Percentiles rank a stretch among this genome's conserved stretches.
Evolutionary conservation across 192 early-diverging fungal species (phyloP).

Genomic region (Ambispora gerdemannii): DNA sequence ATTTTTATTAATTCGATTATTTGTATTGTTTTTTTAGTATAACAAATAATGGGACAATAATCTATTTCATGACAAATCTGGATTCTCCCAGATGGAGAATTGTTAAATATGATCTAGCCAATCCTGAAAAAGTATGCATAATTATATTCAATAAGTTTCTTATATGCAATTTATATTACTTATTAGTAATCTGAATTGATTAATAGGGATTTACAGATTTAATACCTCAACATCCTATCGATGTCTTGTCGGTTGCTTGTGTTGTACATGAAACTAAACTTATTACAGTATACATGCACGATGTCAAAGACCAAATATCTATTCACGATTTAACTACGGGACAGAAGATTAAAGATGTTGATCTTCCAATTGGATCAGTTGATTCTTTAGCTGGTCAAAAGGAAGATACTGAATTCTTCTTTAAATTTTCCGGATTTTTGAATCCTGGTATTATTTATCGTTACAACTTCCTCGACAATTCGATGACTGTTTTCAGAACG

Average conservation of each 20-base stretch:
- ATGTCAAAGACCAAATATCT: conserved; percentile 55
- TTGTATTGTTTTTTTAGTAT: conserved; percentile 37
- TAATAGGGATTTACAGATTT: conserved; percentile 56
- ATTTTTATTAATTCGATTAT: background rate
- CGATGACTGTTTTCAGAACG: conserved; percentile 41
- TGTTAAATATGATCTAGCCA: conserved; percentile 57
- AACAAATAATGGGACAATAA: conserved; percentile 54
- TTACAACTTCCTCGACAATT: conserved; percentile 49
- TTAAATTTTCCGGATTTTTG: conserved; percentile 52
- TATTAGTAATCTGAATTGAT: background rate
- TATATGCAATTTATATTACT: background rate
- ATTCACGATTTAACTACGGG: conserved; percentile 50
- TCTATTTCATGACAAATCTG: conserved; percentile 61
- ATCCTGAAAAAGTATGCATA: conserved; percentile 45
- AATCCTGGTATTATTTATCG: conserved; percentile 58
- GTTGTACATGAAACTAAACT: conserved; percentile 58
- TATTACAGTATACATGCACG: conserved; percentile 56
- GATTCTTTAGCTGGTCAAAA: conserved; percentile 33
- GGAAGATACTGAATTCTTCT: conserved; percentile 55
- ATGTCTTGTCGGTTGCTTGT: conserved; percentile 39
- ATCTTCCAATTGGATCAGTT: conserved; percentile 54
- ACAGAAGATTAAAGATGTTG: conserved; percentile 34
- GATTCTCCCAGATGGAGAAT: conserved; percentile 60
- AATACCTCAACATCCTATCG: conserved; percentile 50
- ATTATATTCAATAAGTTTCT: background rate